These are phyloP conservation scores for Zelopaecilomyces penicillatus DNA, from an alignment of 2,329 filamentous ascomycete genomes.

Conservation along the genomic window DNA sequence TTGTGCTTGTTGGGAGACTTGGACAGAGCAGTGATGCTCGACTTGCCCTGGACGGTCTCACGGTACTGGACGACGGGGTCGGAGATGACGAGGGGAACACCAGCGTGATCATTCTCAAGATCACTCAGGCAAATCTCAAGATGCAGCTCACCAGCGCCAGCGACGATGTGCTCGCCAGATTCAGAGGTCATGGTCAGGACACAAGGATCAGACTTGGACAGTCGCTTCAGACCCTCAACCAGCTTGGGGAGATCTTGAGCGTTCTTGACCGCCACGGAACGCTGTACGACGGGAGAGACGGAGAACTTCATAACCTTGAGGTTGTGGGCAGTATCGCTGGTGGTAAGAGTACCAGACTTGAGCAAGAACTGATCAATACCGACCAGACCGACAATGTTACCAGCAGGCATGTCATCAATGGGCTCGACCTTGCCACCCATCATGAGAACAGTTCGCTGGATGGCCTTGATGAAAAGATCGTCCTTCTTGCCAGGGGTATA, in stretches of 20 bases:
- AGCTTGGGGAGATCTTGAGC: constrained; percentile 99
- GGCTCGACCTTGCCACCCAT: constrained; percentile 99
- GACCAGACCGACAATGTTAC: constrained; percentile 99
- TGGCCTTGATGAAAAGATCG: constrained; percentile 97
- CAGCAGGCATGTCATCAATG: constrained; percentile 96
- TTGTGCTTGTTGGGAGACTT: constrained; percentile 99
- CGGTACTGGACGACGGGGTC: constrained; percentile 98
- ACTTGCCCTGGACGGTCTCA: constrained; percentile 81
- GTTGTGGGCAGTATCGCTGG: constrained; percentile 96
- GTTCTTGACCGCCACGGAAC: constrained; percentile 99
- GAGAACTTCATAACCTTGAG: constrained; percentile 99
- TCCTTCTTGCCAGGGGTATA: constrained; percentile 98
- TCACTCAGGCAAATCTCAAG: constrained; percentile 99
- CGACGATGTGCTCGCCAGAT: constrained; percentile 97
- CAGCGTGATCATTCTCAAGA: constrained; percentile 98
- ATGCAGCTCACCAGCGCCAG: constrained; percentile 98
- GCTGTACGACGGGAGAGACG: constrained; percentile 96
- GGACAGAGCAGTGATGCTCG: constrained; percentile 92
- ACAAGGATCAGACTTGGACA: constrained; percentile 99
- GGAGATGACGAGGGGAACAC: constrained; percentile 94
- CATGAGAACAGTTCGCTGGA: constrained; percentile 99
- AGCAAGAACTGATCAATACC: constrained; percentile 99
- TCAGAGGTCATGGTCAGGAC: constrained; percentile 83
- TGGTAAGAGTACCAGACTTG: constrained; percentile 99
- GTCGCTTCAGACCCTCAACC: constrained; percentile 99